phyloP scores from a whole-genome alignment of 305 asterid species.

The Coffea humblotiana region DNA sequence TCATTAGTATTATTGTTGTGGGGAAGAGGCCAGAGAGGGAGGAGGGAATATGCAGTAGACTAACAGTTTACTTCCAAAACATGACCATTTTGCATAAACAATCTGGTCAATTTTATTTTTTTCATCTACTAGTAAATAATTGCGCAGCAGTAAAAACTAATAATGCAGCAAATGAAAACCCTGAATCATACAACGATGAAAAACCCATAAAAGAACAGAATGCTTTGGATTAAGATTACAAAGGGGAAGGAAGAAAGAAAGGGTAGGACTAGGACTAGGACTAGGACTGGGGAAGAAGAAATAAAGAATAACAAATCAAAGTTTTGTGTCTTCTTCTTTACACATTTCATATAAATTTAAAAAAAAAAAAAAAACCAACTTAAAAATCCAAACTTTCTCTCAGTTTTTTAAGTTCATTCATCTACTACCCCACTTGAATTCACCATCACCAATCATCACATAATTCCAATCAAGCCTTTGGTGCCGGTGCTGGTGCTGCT shows the following conservation, averaged over 20 bases:
- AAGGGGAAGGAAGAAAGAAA: not conserved
- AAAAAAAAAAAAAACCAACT: not conserved
- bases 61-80: not conserved
- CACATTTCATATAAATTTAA: conserved; percentile 10
- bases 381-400: not conserved
- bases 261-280: not conserved
- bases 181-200: not conserved
- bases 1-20: not conserved
- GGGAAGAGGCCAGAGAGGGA: not conserved
- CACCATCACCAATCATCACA: not conserved
- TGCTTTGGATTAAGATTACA: not conserved
- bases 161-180: not conserved
- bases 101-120: no score
- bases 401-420: not conserved
- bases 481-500: conserved; percentile 16
- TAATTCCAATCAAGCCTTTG: conserved; percentile 41
- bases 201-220: not conserved
- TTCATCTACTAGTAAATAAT: not conserved
- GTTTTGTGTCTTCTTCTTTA: conserved; percentile 14
- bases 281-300: conserved; percentile 1
- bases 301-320: conserved; percentile 38
- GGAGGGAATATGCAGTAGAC: not conserved
- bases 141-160: not conserved
- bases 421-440: not conserved
- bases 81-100: not conserved